Percentiles rank a stretch among this genome's conserved stretches.
These are phyloP conservation scores for Paxillus ammoniavirescens DNA, from an alignment of 768 basidiomycete species.

Conservation along the genomic window DNA sequence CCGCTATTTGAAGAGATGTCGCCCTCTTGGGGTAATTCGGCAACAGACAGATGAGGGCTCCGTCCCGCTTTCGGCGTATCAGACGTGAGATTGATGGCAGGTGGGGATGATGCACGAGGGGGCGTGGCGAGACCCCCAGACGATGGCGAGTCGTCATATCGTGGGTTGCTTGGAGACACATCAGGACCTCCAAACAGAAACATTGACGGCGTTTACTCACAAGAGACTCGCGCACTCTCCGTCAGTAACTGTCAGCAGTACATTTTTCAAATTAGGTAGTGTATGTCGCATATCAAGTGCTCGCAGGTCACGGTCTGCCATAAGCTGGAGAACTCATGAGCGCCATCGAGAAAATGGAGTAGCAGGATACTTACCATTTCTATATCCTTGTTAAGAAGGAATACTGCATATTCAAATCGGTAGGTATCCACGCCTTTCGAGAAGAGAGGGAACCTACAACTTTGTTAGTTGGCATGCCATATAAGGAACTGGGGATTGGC, in stretches of 20 bases:
- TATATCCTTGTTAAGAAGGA: constrained; percentile 94
- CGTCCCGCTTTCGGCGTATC: constrained; percentile 28
- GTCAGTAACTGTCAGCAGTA: constrained; percentile 81
- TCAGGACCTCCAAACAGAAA: constrained; percentile 8
- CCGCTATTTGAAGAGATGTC: constrained; percentile 53
- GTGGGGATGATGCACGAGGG: constrained; percentile 18
- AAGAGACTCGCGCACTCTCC: constrained; percentile 50
- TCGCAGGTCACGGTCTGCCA: constrained; percentile 85
- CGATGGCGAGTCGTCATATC: constrained; percentile 19
- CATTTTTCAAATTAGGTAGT: constrained; percentile 92
- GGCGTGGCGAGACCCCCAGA: constrained; percentile 25
- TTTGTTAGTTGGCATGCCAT: constrained; percentile 9
- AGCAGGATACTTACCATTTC: constrained; percentile 63
- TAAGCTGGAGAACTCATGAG: constrained; percentile 54
- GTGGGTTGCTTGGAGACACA: constrained; percentile 14
- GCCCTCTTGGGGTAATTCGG: constrained; percentile 31
- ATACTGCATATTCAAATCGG: constrained; percentile 97
- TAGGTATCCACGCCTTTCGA: constrained; percentile 94
- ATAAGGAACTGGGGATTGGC: constrained; percentile 28
- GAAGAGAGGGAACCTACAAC: constrained; percentile 86
- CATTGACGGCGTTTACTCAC: constrained; percentile 37
- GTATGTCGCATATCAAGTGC: constrained; percentile 95
- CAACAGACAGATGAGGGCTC: constrained; percentile 7
- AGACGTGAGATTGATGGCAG: constrained; percentile 8
- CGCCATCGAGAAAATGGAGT: not conserved